Base-by-base conservation (phyloP, 371 early-diverging fungal genomes). In the Apophysomyces sp. region DNA sequence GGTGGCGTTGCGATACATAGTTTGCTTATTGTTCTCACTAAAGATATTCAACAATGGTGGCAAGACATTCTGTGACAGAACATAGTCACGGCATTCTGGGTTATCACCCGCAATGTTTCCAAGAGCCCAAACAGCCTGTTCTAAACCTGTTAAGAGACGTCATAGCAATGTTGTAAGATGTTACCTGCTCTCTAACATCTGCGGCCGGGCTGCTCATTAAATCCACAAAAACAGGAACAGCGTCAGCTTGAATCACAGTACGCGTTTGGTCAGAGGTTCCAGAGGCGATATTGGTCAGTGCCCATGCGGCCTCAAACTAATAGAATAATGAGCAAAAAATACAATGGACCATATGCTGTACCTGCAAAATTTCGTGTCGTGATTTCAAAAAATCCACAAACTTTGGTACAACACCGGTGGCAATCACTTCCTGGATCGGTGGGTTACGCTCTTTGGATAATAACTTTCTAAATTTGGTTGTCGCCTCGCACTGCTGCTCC, bases 81-180 rank as follows among this genome's bases (percentile, higher is more conserved):
- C 97, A 71, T 80, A 87, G 77, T 99, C 98, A 64, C 99, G 91
- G 74, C 94, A 95, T 13, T 74, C 71, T 57, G 99, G 92, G 67
- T 91, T 89, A 85, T 99, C 99, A 57, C 99, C 99, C 31, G 99
- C 97, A 84, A 99, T 99, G 84, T 99, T 99, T 63, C 99, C 99
- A 49, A 99, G 86, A n/a, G 98, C 99, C 99, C 99, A 99, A 52
- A 98, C 98, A 59, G 96, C 96, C 87, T 92, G 51, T 37, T n/a
- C 37, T 2, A 2, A 11, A 11, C 2, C 11, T 5, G 37, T 3
- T 37, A 27, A n/a, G n/a, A n/a, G n/a, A n/a, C n/a, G n/a, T n/a
- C n/a, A 32, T 27, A 24, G 36, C 7, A 26, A 24, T 30, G 18
- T 32, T 53, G 65, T n/a, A 37, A 37, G 11, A 11, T 13, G 11